Base-by-base conservation (phyloP, 176 grass and related monocot species). In the Bromus sterilis region DNA sequence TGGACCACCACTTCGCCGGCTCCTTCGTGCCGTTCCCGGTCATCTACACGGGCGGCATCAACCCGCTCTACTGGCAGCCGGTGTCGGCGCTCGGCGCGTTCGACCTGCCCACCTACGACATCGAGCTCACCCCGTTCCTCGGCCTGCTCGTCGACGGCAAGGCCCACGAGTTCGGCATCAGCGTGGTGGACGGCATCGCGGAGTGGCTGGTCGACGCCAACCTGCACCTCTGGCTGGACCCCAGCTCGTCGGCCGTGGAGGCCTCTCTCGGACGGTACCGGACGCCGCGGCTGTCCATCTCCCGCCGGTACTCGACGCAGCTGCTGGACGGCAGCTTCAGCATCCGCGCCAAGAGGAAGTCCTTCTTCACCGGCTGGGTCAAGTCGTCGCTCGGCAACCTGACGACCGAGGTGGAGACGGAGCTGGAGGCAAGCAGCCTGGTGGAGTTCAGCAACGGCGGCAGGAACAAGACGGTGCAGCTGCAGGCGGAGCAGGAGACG, bases 51-150 rank as follows among this genome's bases (percentile, higher is more conserved):
- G 88, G 95, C 66, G 95, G 95, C 51, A 93, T 98, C 75, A 98
- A 98, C 75, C 95, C 95, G n/a, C 78, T 93, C 21, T 95, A 92
- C 81, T 98, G 95, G 95, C 88, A 88, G 53, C 95, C 95, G 4
- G 88, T 95, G 79, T 77, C 88, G 21, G 92, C 88, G 43, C 88
- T 98, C 77, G 95, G 92, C 44, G 92, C 92, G 23, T 98, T 98
- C 75, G 34, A 95, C 79, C 85, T 95, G 20, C 95, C 95, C 9
- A 88, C 90, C 68, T 98, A 95, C 85, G 79, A 92, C 56, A 8
- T 98, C 23, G 95, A 95, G 81, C 79, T 98, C 65, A 98, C 92
- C 75, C 92, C 92, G 68, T 93, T 98, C 83, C 82, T 98, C 14
- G 95, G 88, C 37, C 24, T 87, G 44, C 85, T 98, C 39, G 57